Conservation (phyloP, 129 eudicot species). For the Flaveria robusta region DNA sequence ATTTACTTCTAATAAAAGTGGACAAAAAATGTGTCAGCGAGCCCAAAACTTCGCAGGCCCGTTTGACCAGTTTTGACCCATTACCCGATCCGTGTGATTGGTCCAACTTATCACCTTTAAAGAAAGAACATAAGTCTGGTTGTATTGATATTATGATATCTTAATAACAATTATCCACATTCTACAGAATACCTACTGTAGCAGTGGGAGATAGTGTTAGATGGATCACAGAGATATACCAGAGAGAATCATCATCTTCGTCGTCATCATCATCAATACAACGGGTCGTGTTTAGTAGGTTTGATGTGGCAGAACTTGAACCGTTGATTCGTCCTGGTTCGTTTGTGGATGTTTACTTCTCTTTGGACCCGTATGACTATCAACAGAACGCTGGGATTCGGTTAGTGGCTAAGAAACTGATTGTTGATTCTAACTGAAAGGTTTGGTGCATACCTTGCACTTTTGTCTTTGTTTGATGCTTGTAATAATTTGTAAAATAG, state of each 20-base stretch:
- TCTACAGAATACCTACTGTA: conserved; percentile 68
- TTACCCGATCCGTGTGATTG: background rate
- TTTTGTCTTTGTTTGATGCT: background rate
- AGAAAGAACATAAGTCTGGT: too few relatives aligned
- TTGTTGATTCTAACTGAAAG: conserved; percentile 54
- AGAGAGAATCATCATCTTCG: conserved; percentile 45
- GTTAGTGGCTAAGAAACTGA: conserved; percentile 75
- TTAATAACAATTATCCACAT: background rate
- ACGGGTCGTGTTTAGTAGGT: conserved; percentile 57
- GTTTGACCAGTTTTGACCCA: background rate
- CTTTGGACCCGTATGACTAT: conserved; percentile 73
- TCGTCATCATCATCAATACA: conserved; percentile 33
- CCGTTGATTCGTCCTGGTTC: conserved; percentile 60
- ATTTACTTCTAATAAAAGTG: background rate
- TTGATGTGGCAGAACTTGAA: conserved; percentile 66
- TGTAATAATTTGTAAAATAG: conserved; percentile 21
- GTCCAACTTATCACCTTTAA: background rate
- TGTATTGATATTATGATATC: too few relatives aligned
- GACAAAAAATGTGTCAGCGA: background rate
- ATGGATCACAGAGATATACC: conserved; percentile 79
- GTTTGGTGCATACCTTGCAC: conserved; percentile 24
- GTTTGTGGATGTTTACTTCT: conserved; percentile 64
- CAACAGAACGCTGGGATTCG: conserved; percentile 91
- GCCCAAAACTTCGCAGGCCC: background rate
- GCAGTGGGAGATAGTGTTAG: conserved; percentile 50